phyloP scores from a whole-genome alignment of 768 basidiomycete genomes.

The Dacryopinax primogenitus region DNA sequence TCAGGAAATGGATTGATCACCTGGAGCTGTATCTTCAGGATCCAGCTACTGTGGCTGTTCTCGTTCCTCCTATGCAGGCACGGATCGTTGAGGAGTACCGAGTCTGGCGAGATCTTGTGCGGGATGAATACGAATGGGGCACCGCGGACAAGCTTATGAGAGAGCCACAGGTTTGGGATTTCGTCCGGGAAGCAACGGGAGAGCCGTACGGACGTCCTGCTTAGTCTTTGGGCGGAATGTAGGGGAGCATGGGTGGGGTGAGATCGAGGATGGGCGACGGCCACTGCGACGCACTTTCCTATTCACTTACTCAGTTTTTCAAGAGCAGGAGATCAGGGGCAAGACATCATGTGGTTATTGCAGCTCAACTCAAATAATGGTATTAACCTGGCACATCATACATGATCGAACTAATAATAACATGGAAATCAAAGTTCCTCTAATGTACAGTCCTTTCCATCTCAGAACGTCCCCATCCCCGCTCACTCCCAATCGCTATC shows the following conservation, averaged over 20 bases:
- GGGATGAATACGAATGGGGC: slow-evolving; percentile 29
- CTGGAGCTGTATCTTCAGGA: slow-evolving; percentile 72
- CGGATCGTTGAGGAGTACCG: slow-evolving; percentile 63
- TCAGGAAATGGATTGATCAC: slow-evolving; percentile 42
- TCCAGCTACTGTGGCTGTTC: slow-evolving; percentile 58
- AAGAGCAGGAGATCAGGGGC: no score
- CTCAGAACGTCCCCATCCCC: neutral
- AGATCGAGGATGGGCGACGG: no score
- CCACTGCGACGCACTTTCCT: no score
- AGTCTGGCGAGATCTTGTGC: slow-evolving; percentile 51
- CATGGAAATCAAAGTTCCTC: neutral
- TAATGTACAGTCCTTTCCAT: neutral
- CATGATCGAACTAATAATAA: neutral
- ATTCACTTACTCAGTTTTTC: no score
- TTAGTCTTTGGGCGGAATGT: no score
- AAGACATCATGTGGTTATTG: no score
- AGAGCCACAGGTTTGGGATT: neutral
- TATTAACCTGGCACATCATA: neutral
- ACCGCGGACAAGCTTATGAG: slow-evolving; percentile 4
- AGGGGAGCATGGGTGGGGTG: no score
- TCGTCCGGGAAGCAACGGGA: neutral
- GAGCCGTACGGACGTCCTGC: neutral
- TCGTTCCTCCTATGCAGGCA: slow-evolving; percentile 64
- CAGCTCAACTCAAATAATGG: no score
- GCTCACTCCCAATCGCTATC: slow-evolving; percentile 57